phyloP scores from a whole-genome alignment of 257 asterid genomes.

The Gentiana straminea region DNA sequence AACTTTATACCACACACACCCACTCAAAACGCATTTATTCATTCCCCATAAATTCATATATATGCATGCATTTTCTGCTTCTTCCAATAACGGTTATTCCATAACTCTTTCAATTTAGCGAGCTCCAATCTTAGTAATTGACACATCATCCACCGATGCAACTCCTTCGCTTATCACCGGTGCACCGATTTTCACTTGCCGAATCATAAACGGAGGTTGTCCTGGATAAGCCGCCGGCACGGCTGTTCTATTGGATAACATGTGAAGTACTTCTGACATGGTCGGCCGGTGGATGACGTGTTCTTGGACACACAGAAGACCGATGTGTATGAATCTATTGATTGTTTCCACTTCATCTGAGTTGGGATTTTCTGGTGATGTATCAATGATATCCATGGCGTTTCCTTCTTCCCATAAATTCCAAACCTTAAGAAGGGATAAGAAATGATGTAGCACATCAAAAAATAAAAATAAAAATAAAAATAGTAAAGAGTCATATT shows the following conservation, averaged over 20 bases:
- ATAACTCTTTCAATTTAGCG: too few species aligned
- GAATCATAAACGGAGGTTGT: conserved; percentile 5
- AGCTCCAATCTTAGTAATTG: conserved; percentile 6
- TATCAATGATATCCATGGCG: not conserved
- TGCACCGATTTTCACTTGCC: not conserved
- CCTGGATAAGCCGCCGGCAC: not conserved
- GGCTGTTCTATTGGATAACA: not conserved
- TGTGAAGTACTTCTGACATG: conserved; percentile 1
- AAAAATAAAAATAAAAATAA: too few species aligned
- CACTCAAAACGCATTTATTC: too few species aligned
- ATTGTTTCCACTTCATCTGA: conserved; percentile 7
- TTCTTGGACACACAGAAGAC: not conserved
- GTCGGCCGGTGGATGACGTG: not conserved
- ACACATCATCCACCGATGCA: conserved; percentile 10
- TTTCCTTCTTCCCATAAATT: not conserved
- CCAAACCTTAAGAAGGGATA: conserved; percentile 4
- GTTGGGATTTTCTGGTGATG: not conserved
- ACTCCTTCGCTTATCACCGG: conserved; percentile 3
- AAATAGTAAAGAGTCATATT: too few species aligned
- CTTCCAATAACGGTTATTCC: too few species aligned
- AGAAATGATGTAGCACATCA: too few species aligned
- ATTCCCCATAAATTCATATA: too few species aligned
- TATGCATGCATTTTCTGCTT: too few species aligned
- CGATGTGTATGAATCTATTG: not conserved
- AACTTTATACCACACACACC: too few species aligned